Evolutionary conservation across 2,329 filamentous ascomycete species (phyloP).

Genomic region (Penicillium concentricum): DNA sequence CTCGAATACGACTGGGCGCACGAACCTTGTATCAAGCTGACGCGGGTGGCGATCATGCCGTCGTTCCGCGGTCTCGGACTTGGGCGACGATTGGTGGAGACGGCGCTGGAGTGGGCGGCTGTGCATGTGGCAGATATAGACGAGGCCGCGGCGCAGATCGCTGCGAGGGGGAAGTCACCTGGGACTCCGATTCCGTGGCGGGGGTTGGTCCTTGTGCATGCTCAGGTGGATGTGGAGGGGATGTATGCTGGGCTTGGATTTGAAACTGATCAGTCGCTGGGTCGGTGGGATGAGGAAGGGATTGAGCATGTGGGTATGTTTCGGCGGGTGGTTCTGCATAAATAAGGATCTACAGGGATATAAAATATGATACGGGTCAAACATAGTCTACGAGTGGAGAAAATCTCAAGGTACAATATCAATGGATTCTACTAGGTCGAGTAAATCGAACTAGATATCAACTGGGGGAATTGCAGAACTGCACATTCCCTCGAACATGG

Average conservation of each 20-base stretch:
- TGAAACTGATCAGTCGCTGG: constrained; percentile 67
- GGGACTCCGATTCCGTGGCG: constrained; percentile 56
- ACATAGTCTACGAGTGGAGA: not conserved
- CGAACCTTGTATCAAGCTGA: constrained; percentile 81
- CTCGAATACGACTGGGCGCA: constrained; percentile 49
- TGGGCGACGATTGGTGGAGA: constrained; percentile 64
- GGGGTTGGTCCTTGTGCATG: constrained; percentile 76
- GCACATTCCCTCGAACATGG: constrained; percentile 1
- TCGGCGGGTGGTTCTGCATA: constrained; percentile 40
- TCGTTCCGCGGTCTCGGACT: constrained; percentile 66
- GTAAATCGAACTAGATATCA: constrained; percentile 1
- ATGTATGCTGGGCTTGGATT: constrained; percentile 75
- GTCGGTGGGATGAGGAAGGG: constrained; percentile 78
- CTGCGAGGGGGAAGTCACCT: constrained; percentile 46
- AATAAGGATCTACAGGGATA: not conserved
- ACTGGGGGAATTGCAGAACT: not conserved
- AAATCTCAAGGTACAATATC: not conserved
- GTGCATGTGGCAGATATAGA: constrained; percentile 56
- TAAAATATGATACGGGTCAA: not conserved
- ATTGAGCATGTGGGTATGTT: constrained; percentile 88
- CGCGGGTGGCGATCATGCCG: constrained; percentile 69
- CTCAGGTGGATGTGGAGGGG: constrained; percentile 64
- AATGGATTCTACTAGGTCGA: constrained; percentile 3
- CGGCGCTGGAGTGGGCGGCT: constrained; percentile 66
- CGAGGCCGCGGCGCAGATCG: constrained; percentile 15